phyloP scores from a whole-genome alignment of 441 rosid genomes.

The Gossypium davidsonii region DNA sequence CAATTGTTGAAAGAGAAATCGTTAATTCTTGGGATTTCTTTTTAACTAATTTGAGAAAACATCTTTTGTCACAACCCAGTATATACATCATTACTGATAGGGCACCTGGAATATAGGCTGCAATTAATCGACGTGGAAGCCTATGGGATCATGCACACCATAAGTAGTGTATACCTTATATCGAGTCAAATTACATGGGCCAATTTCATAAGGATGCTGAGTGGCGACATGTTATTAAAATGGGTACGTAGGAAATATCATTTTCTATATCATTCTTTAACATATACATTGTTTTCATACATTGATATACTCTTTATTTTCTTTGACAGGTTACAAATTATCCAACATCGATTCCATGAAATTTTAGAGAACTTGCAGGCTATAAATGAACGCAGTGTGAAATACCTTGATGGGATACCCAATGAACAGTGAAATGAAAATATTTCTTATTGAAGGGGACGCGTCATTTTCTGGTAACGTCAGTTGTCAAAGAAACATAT shows the following conservation, averaged over 20 bases:
- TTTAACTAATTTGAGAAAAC: not conserved
- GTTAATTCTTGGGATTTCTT: not conserved
- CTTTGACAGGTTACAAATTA: too few relatives aligned
- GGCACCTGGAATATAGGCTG: not conserved
- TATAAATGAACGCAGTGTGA: not conserved
- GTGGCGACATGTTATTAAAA: not conserved
- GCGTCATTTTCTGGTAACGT: not conserved
- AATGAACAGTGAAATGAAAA: too few relatives aligned
- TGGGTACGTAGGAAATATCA: not conserved
- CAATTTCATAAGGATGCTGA: not conserved
- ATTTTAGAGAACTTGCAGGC: not conserved
- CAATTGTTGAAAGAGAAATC: too few relatives aligned
- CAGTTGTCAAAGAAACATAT: not conserved
- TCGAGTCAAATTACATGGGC: not conserved
- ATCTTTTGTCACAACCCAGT: not conserved
- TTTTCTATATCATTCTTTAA: not conserved
- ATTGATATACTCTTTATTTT: too few relatives aligned
- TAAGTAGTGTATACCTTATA: not conserved
- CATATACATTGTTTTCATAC: too few relatives aligned
- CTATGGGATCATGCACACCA: not conserved
- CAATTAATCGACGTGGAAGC: not conserved
- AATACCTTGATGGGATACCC: not conserved
- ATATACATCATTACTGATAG: not conserved
- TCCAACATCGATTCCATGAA: not conserved
- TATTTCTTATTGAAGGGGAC: not conserved